Conservation (phyloP, 2,329 filamentous ascomycete genomes). For the Colletotrichum sp. region DNA sequence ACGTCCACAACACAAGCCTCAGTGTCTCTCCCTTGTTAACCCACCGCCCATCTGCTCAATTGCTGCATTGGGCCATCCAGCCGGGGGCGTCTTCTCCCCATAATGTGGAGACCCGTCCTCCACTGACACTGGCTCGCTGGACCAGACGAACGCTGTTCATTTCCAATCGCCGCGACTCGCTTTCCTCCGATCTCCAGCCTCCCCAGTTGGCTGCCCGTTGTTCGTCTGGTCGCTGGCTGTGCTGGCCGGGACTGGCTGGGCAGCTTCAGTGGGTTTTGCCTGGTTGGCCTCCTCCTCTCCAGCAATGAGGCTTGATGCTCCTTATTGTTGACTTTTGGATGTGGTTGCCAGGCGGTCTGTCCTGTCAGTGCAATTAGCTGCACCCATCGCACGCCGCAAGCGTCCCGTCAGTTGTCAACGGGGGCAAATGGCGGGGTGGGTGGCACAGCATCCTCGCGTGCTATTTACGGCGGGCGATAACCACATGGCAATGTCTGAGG, state of each 20-base stretch:
- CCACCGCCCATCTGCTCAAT: slow-evolving; percentile 18
- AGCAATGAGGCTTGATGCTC: background rate
- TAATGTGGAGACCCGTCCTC: slow-evolving; percentile 1
- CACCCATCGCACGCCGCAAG: background rate
- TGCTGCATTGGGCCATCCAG: slow-evolving; percentile 9
- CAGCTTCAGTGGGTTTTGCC: background rate
- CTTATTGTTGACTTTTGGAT: background rate
- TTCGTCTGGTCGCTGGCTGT: background rate
- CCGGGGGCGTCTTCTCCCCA: slow-evolving; percentile 1
- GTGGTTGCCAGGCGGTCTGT: background rate
- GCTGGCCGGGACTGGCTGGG: background rate
- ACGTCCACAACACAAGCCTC: background rate
- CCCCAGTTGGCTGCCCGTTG: slow-evolving; percentile 3
- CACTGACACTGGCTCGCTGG: background rate
- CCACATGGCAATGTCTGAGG: slow-evolving; percentile 20
- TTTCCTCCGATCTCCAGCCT: slow-evolving; percentile 8
- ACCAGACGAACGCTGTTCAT: slow-evolving; percentile 20
- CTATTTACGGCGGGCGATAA: slow-evolving; percentile 3
- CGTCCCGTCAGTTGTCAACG: slow-evolving; percentile 1
- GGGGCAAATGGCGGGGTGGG: background rate
- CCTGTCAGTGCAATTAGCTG: background rate
- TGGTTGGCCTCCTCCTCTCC: background rate
- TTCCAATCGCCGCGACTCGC: slow-evolving; percentile 19
- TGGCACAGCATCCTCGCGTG: slow-evolving; percentile 14
- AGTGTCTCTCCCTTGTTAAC: background rate